Evolutionary conservation across 2,329 filamentous ascomycete genomes (phyloP), one percentile per base, ranked within the genome.

Genomic region (Pseudogymnoascus sp.): DNA sequence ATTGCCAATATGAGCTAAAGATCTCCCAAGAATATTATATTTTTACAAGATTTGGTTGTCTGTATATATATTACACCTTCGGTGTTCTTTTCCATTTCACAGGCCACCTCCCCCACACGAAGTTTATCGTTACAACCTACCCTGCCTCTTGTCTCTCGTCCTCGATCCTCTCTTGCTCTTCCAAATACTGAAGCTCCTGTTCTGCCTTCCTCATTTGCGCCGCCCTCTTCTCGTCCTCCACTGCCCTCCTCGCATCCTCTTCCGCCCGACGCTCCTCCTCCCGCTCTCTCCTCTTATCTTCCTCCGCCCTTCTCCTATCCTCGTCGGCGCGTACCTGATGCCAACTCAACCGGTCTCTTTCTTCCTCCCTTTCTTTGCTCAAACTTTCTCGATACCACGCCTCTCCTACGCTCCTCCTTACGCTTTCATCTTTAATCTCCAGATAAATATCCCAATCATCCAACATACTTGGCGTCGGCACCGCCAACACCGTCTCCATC

Each of bases 361-460:
- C 58, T 7, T 64, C 65, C 54, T 67, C 62, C n/a, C 37, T 35
- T 6, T 64, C 60, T 24, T 59, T 63, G 58, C 64, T 66, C 35
- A 54, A 17, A 17, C 44, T 54, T 15, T 62, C 57, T 6, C 36
- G 59, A 41, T 62, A 79, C 6, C 66, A 72, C 35, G 71, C 65
- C 11, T 76, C 74, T 1, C 79, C 78, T 11, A 74, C 70, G 67
- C 58, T 74, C 66, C 61, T 73, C 74, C 60, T 61, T 15, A 64
- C 66, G 13, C 66, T 58, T 78, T 72, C 68, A 74, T 73, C 59
- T 76, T 76, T 9, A 72, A 75, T 68, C 64, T 76, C 77, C 65
- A 80, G 74, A 68, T 79, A 84, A 7, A 82, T 66, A 1, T 72
- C 63, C 81, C 80, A 85, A 62, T 85, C 81, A 63, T 85, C 83